phyloP scores from a whole-genome alignment of 495 filamentous ascomycete genomes.

The Letharia lupina region DNA sequence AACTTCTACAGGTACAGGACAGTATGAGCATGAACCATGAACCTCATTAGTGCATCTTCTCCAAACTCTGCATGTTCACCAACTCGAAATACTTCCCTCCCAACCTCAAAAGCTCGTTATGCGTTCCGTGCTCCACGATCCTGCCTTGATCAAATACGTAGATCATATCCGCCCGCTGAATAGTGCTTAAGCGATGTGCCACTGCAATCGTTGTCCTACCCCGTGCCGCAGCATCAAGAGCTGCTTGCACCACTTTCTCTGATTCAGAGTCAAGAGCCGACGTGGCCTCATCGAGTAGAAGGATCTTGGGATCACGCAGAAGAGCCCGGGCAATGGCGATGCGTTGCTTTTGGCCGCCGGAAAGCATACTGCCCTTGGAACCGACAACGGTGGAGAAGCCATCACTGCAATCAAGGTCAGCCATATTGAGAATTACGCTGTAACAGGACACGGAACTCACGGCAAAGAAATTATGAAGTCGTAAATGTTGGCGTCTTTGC shows the following conservation, averaged over 20 bases:
- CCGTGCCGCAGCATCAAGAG: constrained; percentile 63
- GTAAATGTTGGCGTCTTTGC: constrained; percentile 84
- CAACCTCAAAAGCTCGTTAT: constrained; percentile 55
- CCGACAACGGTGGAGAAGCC: constrained; percentile 71
- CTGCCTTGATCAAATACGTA: constrained; percentile 73
- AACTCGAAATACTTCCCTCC: constrained; percentile 68
- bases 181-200: constrained; percentile 67
- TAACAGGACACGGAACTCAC: constrained; percentile 26
- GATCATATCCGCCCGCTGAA: constrained; percentile 76
- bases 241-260: constrained; percentile 75
- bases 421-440: constrained; percentile 10
- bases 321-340: constrained; percentile 70
- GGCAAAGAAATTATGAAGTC: constrained; percentile 75
- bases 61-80: constrained; percentile 71
- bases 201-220: constrained; percentile 74
- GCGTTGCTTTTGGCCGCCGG: constrained; percentile 78
- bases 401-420: constrained; percentile 42
- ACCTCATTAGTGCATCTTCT: constrained; percentile 38
- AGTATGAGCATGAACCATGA: not conserved
- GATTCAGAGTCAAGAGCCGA: constrained; percentile 73
- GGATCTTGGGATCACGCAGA: constrained; percentile 58
- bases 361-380: constrained; percentile 67
- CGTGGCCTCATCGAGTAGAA: constrained; percentile 77
- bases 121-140: constrained; percentile 66
- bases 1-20: not conserved